Evolutionary conservation across 495 filamentous ascomycete species (phyloP).

Genomic region (Penicillium diatomitis): DNA sequence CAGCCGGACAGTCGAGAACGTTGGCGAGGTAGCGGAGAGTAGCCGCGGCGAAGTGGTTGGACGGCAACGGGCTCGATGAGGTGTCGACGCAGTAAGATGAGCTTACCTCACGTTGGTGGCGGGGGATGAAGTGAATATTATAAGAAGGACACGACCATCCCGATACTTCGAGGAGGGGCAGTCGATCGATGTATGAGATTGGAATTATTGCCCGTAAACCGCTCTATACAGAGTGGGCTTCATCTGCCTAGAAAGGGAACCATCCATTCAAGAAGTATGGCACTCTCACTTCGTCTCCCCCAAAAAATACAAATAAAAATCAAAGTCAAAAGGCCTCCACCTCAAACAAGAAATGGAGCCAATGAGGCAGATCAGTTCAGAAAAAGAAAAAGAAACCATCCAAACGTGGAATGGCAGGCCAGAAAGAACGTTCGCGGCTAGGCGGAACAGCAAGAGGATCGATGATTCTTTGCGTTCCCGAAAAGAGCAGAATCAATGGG

Average conservation of each 20-base stretch:
- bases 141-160: too few species aligned
- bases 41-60: too few species aligned
- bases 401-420: conserved; percentile 6
- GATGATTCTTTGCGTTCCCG: conserved; percentile 1
- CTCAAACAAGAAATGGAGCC: too few species aligned
- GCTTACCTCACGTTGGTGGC: too few species aligned
- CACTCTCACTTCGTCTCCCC: conserved; percentile 2
- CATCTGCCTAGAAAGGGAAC: conserved; percentile 10
- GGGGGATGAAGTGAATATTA: too few species aligned
- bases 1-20: too few species aligned
- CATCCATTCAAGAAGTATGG: conserved; percentile 4
- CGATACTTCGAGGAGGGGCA: conserved; percentile 8
- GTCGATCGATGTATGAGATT: conserved; percentile 18
- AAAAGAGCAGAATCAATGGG: background rate
- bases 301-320: conserved; percentile 2
- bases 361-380: conserved; percentile 3
- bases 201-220: conserved; percentile 14
- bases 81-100: too few species aligned
- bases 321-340: too few species aligned
- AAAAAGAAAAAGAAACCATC: conserved; percentile 3
- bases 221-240: conserved; percentile 28
- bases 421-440: conserved; percentile 19
- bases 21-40: too few species aligned
- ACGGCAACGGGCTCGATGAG: too few species aligned
- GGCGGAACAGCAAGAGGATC: conserved; percentile 8